Percentiles rank a stretch among this genome's conserved stretches.
Evolutionary conservation across 306 rosid species (phyloP).

Genomic region (Canavalia ensiformis): DNA sequence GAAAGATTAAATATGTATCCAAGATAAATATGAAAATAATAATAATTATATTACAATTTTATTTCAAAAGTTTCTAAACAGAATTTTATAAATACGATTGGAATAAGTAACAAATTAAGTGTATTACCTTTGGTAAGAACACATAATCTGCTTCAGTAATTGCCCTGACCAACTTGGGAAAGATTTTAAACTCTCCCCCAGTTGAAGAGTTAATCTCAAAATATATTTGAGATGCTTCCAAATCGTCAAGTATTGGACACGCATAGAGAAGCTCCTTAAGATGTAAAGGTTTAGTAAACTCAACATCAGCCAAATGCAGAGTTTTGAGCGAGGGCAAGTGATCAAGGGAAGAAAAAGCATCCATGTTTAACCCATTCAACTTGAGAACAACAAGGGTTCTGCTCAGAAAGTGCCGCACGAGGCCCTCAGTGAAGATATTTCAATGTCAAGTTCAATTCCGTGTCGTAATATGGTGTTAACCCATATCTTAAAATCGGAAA

Average conservation of each 20-base stretch:
- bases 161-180: constrained; percentile 16
- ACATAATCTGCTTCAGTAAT: neutral
- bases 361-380: neutral
- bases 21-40: too few species aligned
- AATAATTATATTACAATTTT: too few species aligned
- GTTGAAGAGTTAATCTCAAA: rapidly evolving
- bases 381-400: constrained; percentile 4
- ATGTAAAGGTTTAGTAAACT: rapidly evolving
- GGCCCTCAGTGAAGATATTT: neutral
- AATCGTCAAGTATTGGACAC: constrained; percentile 5
- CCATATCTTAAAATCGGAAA: neutral
- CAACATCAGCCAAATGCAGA: neutral
- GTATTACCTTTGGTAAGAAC: neutral
- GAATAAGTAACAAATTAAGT: too few species aligned
- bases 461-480: neutral
- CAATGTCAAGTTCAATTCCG: neutral
- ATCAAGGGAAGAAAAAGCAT: neutral
- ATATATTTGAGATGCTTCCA: neutral
- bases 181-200: too few species aligned
- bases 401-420: neutral
- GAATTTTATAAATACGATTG: too few species aligned
- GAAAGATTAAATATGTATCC: too few species aligned
- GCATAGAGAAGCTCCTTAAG: neutral
- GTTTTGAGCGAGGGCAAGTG: neutral
- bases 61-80: too few species aligned